A percentile compares a stretch with the other conserved stretches of the same genome.
phyloP scores from a whole-genome alignment of 257 asterid species.

The Cynanchum wilfordii region DNA sequence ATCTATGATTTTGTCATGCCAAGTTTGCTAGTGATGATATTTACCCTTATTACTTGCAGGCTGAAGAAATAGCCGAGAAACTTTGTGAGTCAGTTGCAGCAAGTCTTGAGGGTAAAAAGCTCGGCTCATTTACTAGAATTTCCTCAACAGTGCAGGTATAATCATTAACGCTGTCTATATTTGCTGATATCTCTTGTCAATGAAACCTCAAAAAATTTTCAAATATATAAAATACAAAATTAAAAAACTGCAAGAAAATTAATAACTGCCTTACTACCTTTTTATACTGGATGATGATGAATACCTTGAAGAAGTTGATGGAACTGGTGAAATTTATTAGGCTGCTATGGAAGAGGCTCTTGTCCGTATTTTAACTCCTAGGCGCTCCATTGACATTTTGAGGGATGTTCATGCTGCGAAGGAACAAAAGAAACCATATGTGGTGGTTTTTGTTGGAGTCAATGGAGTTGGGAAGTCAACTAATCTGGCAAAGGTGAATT shows the following conservation, averaged over 20 bases:
- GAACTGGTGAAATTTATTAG: slow-evolving; percentile 34
- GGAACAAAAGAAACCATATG: slow-evolving; percentile 93
- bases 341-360: slow-evolving; percentile 99
- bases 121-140: slow-evolving; percentile 83
- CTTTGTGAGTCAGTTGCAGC: slow-evolving; percentile 96
- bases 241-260: neutral
- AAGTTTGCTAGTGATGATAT: neutral
- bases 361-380: slow-evolving; percentile 92
- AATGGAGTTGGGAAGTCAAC: slow-evolving; percentile 98
- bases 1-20: neutral
- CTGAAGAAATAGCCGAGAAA: slow-evolving; percentile 97
- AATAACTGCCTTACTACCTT: neutral
- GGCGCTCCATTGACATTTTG: slow-evolving; percentile 87
- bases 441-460: slow-evolving; percentile 97
- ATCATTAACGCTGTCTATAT: neutral
- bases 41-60: slow-evolving; percentile 43
- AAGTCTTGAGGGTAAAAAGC: slow-evolving; percentile 90
- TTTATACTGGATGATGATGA: neutral
- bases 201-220: no score
- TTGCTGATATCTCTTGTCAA: neutral
- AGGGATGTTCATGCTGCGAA: slow-evolving; percentile 94
- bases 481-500: slow-evolving; percentile 84
- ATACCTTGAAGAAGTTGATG: slow-evolving; percentile 7
- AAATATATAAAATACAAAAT: neutral
- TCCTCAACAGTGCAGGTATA: slow-evolving; percentile 92